These are phyloP conservation scores for Podospora comata DNA, from an alignment of 495 filamentous ascomycete species.

Conservation along the genomic window DNA sequence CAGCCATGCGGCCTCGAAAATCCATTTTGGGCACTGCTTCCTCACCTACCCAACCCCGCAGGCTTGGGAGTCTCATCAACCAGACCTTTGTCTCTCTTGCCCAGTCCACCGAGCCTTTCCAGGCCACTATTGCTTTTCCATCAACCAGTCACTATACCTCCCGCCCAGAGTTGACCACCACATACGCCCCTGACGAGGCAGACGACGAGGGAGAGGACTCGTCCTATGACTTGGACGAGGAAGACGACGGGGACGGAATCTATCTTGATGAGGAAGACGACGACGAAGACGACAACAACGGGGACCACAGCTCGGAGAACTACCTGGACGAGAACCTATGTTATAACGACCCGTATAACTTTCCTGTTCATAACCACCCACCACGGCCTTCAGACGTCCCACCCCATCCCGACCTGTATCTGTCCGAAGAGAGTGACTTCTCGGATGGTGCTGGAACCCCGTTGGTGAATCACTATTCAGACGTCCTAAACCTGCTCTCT, in stretches of 20 bases:
- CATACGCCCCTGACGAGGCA: slow-evolving; percentile 1
- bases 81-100: not conserved
- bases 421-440: slow-evolving; percentile 11
- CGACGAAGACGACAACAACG: slow-evolving; percentile 17
- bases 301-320: slow-evolving; percentile 22
- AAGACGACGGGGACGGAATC: not conserved
- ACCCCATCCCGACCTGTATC: not conserved
- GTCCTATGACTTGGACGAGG: not conserved
- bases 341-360: slow-evolving; percentile 12
- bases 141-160: not conserved
- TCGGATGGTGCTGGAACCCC: slow-evolving; percentile 25
- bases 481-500: slow-evolving; percentile 22
- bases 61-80: slow-evolving; percentile 9
- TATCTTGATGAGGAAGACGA: slow-evolving; percentile 4
- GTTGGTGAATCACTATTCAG: slow-evolving; percentile 19
- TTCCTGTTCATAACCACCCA: slow-evolving; percentile 10
- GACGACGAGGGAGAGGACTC: slow-evolving; percentile 7
- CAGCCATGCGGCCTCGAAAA: slow-evolving; percentile 12
- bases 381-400: not conserved
- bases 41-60: slow-evolving; percentile 9
- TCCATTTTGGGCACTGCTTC: slow-evolving; percentile 4
- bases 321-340: slow-evolving; percentile 25
- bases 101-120: not conserved
- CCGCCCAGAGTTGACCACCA: not conserved
- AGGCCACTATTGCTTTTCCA: not conserved